Percentiles rank a stretch among this genome's conserved stretches.
These are phyloP conservation scores for Naganishia vishniacii DNA, from an alignment of 768 basidiomycete genomes.

Conservation along the genomic window DNA sequence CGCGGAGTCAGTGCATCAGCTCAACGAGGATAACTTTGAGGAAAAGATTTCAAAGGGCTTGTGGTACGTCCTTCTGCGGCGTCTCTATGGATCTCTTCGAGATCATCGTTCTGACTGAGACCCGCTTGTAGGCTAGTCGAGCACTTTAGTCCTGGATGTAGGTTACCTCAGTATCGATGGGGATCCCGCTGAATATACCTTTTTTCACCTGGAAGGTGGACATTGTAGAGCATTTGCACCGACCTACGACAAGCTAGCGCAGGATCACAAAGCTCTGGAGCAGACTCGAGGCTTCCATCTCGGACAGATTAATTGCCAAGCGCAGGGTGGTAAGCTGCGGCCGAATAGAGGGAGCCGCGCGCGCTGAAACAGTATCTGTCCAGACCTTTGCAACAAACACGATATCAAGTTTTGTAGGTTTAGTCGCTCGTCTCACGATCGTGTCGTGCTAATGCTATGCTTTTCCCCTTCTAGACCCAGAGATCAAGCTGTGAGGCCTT, in stretches of 20 bases:
- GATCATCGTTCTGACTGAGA: too few relatives aligned
- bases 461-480: slow-evolving; percentile 56
- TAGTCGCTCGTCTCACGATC: not conserved
- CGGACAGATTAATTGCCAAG: slow-evolving; percentile 75
- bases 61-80: slow-evolving; percentile 43
- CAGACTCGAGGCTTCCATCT: slow-evolving; percentile 56
- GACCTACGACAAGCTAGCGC: slow-evolving; percentile 66
- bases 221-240: slow-evolving; percentile 77
- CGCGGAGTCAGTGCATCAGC: slow-evolving; percentile 31
- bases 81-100: too few relatives aligned
- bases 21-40: slow-evolving; percentile 47
- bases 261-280: slow-evolving; percentile 51
- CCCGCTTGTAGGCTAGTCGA: slow-evolving; percentile 61
- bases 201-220: slow-evolving; percentile 38
- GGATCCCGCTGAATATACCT: not conserved
- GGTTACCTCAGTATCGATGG: slow-evolving; percentile 2
- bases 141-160: slow-evolving; percentile 79
- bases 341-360: not conserved
- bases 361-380: not conserved
- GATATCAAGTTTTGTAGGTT: slow-evolving; percentile 57
- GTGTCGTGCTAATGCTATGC: not conserved
- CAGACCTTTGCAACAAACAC: slow-evolving; percentile 76
- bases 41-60: slow-evolving; percentile 38
- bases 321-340: slow-evolving; percentile 63
- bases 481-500: slow-evolving; percentile 60